These are phyloP conservation scores for Cladophialophora bantiana DNA, from an alignment of 2,329 filamentous ascomycete species.

Conservation along the genomic window DNA sequence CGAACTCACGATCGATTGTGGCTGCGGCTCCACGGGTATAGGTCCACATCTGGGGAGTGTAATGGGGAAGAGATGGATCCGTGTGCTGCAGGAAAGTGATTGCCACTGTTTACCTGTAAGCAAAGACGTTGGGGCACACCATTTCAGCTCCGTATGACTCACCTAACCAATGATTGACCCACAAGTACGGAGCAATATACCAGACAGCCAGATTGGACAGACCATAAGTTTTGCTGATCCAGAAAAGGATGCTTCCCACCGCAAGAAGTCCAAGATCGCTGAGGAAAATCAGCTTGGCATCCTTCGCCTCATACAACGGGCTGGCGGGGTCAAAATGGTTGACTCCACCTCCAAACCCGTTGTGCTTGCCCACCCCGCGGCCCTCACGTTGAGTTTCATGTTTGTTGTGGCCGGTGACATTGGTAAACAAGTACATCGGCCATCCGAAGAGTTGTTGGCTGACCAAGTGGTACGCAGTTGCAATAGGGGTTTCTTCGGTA, in stretches of 20 bases:
- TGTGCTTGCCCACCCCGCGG: constrained; percentile 89
- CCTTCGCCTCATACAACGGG: constrained; percentile 89
- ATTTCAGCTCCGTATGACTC: constrained; percentile 53
- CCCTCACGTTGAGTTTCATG: constrained; percentile 91
- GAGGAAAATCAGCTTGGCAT: constrained; percentile 83
- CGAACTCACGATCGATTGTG: constrained; percentile 96
- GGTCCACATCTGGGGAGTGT: constrained; percentile 85
- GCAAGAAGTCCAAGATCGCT: constrained; percentile 83
- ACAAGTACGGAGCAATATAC: constrained; percentile 94
- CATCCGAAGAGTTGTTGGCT: constrained; percentile 90
- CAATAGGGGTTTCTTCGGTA: constrained; percentile 91
- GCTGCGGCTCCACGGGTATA: constrained; percentile 92
- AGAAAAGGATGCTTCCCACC: constrained; percentile 66
- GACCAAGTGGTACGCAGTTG: constrained; percentile 75
- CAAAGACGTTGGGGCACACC: constrained; percentile 13
- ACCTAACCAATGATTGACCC: constrained; percentile 99
- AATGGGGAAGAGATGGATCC: constrained; percentile 92
- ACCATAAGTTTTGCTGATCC: constrained; percentile 78
- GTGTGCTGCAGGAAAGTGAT: constrained; percentile 99
- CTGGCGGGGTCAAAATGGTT: constrained; percentile 93
- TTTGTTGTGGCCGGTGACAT: constrained; percentile 95
- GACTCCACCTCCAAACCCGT: constrained; percentile 79
- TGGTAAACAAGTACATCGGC: constrained; percentile 88
- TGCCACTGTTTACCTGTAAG: constrained; percentile 69
- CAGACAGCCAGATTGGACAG: constrained; percentile 88